A percentile compares a stretch with the other conserved stretches of the same genome.
These are phyloP conservation scores for Hygrophoropsis aurantiaca DNA, from an alignment of 768 basidiomycete genomes.

Conservation along the genomic window DNA sequence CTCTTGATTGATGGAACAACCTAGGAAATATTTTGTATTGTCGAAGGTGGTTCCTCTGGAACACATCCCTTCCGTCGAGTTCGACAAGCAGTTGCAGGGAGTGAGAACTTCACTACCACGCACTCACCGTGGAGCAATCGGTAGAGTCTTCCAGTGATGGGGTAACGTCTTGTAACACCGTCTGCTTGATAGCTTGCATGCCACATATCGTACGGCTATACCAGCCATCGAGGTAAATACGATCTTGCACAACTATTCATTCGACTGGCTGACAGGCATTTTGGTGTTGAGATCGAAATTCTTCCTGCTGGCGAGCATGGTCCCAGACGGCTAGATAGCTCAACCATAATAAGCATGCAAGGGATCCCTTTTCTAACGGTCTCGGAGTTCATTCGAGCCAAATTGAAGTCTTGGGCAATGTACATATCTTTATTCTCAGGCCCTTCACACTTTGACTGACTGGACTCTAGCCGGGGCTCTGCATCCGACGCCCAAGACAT, in stretches of 20 bases:
- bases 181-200: slow-evolving; percentile 56
- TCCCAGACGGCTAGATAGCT: slow-evolving; percentile 67
- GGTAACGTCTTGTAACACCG: slow-evolving; percentile 8
- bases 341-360: slow-evolving; percentile 67
- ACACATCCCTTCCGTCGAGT: slow-evolving; percentile 78
- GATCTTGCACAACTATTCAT: slow-evolving; percentile 5
- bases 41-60: slow-evolving; percentile 64
- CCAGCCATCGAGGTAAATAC: slow-evolving; percentile 67
- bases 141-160: slow-evolving; percentile 35
- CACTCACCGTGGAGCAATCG: slow-evolving; percentile 87
- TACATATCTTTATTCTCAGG: slow-evolving; percentile 34
- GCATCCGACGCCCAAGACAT: slow-evolving; percentile 82
- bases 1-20: slow-evolving; percentile 7
- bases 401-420: slow-evolving; percentile 83
- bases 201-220: slow-evolving; percentile 72
- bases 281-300: slow-evolving; percentile 73
- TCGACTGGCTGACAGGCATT: slow-evolving; percentile 4
- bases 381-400: slow-evolving; percentile 84
- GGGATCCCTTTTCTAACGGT: slow-evolving; percentile 80
- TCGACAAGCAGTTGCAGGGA: slow-evolving; percentile 69
- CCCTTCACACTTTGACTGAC: slow-evolving; percentile 10
- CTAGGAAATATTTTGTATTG: slow-evolving; percentile 85
- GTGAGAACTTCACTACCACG: slow-evolving; percentile 61
- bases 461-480: slow-evolving; percentile 52
- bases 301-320: slow-evolving; percentile 80